Percentiles rank a stretch among this genome's conserved stretches.
phyloP scores from a whole-genome alignment of 2,329 filamentous ascomycete species.

The Didymella arachidicola region DNA sequence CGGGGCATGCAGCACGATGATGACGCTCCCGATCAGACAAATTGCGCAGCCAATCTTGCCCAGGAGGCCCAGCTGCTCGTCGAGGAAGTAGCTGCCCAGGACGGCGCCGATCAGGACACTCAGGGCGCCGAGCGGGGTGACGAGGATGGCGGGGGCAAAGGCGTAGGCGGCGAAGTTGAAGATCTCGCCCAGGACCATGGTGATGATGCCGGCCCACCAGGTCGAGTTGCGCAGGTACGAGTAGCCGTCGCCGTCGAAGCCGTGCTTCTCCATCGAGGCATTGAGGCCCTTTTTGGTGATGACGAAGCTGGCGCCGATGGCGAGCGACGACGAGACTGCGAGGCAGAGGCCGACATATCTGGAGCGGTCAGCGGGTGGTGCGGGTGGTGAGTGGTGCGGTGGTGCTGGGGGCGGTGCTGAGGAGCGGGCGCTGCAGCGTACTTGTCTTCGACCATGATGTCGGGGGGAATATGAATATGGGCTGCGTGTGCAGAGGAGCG shows the following conservation, averaged over 20 bases:
- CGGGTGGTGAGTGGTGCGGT: not conserved
- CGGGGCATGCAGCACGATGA: constrained; percentile 96
- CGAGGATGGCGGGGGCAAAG: constrained; percentile 97
- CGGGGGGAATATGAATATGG: constrained; percentile 11
- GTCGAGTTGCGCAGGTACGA: constrained; percentile 92
- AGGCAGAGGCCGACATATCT: constrained; percentile 53
- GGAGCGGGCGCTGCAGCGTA: constrained; percentile 35
- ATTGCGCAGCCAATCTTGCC: constrained; percentile 96
- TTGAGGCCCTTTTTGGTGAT: constrained; percentile 98
- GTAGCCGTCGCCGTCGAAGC: constrained; percentile 96
- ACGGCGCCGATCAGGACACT: constrained; percentile 96
- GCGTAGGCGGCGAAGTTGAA: constrained; percentile 99
- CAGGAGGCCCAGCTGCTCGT: constrained; percentile 86
- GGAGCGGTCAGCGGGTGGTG: constrained; percentile 35
- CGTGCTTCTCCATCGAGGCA: constrained; percentile 88
- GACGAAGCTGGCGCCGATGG: constrained; percentile 79
- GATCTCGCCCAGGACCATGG: constrained; percentile 90
- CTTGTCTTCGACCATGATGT: constrained; percentile 53
- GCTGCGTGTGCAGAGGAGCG: constrained; percentile 1
- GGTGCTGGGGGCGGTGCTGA: too few relatives aligned
- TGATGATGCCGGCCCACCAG: constrained; percentile 92
- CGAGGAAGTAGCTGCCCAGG: constrained; percentile 90
- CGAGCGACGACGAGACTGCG: constrained; percentile 50
- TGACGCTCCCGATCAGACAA: constrained; percentile 93
- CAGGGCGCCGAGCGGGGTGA: constrained; percentile 91